Conservation (phyloP, 495 filamentous ascomycete species). For the Penicillium argentinense region DNA sequence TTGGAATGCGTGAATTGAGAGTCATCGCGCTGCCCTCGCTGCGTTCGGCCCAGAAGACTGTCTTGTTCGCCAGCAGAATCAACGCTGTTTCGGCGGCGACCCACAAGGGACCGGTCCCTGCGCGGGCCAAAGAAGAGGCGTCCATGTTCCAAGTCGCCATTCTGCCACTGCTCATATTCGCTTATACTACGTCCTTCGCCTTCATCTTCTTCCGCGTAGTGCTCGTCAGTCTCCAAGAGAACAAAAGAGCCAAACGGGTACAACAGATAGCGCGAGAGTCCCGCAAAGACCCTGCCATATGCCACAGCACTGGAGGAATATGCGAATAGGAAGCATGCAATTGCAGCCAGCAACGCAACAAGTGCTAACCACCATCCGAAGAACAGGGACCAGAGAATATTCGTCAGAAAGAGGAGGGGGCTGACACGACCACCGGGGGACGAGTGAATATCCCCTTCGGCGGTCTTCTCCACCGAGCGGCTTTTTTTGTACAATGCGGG, state of each 20-base stretch:
- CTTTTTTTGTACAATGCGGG: conserved; percentile 97
- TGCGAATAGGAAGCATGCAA: conserved; percentile 76
- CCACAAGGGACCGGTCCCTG: conserved; percentile 74
- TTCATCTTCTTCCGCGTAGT: conserved; percentile 92
- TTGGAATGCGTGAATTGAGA: conserved; percentile 64
- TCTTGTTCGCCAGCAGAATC: conserved; percentile 88
- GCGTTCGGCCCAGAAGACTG: conserved; percentile 75
- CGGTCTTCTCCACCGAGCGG: conserved; percentile 91
- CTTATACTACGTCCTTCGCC: conserved; percentile 99
- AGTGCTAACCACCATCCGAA: conserved; percentile 98
- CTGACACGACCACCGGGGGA: conserved; percentile 87
- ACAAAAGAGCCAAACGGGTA: conserved; percentile 98
- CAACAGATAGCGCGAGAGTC: conserved; percentile 81
- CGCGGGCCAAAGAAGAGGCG: conserved; percentile 92
- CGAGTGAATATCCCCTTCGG: conserved; percentile 96
- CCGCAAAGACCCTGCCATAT: conserved; percentile 83
- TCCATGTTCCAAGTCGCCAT: conserved; percentile 92
- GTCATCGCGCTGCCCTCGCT: conserved; percentile 48
- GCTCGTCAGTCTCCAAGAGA: conserved; percentile 86
- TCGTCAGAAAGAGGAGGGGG: conserved; percentile 78
- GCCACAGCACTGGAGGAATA: conserved; percentile 77
- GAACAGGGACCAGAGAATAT: conserved; percentile 83
- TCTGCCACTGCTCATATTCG: conserved; percentile 99
- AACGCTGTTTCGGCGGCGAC: conserved; percentile 83
- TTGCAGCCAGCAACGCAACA: conserved; percentile 68